A percentile compares a stretch with the other conserved stretches of the same genome.
Conservation (phyloP, 768 basidiomycete species). For the Serendipita vermifera region DNA sequence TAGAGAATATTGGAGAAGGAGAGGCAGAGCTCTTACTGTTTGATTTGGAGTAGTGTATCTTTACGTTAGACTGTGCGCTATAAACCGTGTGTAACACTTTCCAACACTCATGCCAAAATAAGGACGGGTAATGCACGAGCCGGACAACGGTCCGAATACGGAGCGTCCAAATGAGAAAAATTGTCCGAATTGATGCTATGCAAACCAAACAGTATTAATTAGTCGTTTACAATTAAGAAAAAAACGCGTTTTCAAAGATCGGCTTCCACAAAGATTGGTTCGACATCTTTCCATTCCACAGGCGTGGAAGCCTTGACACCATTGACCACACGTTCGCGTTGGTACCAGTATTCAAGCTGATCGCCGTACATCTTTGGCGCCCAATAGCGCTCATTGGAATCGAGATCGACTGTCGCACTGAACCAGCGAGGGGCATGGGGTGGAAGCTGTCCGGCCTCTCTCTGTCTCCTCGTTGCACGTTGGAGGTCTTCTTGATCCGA, state of each 20-base stretch:
- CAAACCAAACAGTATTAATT: no score
- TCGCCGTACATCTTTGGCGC: constrained; percentile 41
- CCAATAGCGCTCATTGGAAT: constrained; percentile 88
- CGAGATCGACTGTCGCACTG: constrained; percentile 61
- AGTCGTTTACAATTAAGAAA: no score
- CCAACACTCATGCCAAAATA: no score
- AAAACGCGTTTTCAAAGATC: constrained; percentile 18
- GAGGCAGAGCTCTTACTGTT: constrained; percentile 70
- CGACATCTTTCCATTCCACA: constrained; percentile 53
- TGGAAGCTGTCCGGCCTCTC: constrained; percentile 63
- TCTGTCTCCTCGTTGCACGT: constrained; percentile 49
- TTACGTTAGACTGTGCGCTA: no score
- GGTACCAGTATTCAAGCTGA: constrained; percentile 69
- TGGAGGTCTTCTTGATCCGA: constrained; percentile 73
- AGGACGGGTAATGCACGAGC: no score
- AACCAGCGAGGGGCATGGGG: constrained; percentile 85
- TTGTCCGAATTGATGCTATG: no score
- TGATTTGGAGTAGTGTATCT: constrained; percentile 40
- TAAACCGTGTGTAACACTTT: no score
- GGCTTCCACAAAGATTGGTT: constrained; percentile 69
- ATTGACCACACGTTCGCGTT: constrained; percentile 53
- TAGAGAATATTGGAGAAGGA: constrained; percentile 47
- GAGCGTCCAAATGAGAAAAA: no score
- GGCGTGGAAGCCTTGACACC: constrained; percentile 23
- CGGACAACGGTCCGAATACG: no score